A percentile compares a stretch with the other conserved stretches of the same genome.
phyloP scores from a whole-genome alignment of 2,329 filamentous ascomycete genomes.

The Phialophora macrospora region DNA sequence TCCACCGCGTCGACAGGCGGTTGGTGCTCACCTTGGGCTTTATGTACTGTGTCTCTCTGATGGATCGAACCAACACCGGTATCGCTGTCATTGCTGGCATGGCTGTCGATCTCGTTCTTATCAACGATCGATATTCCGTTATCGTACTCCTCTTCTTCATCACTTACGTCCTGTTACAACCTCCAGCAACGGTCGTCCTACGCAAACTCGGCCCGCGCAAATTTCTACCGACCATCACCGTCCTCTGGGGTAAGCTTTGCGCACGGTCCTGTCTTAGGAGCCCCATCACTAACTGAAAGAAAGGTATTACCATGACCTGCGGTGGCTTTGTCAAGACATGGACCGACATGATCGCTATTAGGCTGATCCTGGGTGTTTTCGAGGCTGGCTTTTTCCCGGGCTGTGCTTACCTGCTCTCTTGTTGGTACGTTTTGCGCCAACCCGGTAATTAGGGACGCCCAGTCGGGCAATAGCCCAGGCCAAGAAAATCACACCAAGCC shows the following conservation, averaged over 20 bases:
- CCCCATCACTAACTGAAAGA: constrained; percentile 39
- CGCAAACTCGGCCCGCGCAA: constrained; percentile 63
- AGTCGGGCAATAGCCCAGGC: no score
- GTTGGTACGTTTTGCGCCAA: no score
- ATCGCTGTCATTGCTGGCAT: constrained; percentile 71
- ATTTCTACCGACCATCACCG: constrained; percentile 13
- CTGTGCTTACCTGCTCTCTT: constrained; percentile 73
- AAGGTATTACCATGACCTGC: constrained; percentile 49
- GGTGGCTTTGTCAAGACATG: constrained; percentile 30
- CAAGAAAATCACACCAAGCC: no score
- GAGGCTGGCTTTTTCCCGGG: constrained; percentile 44
- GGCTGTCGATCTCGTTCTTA: constrained; percentile 37
- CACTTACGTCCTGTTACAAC: constrained; percentile 73
- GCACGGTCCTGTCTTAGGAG: not conserved
- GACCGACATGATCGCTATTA: constrained; percentile 12
- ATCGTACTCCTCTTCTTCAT: constrained; percentile 76
- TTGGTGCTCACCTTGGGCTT: constrained; percentile 66
- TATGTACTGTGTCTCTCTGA: constrained; percentile 78
- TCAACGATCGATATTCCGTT: constrained; percentile 55
- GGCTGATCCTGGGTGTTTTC: constrained; percentile 19
- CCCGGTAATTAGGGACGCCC: no score
- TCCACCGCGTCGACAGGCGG: constrained; percentile 70
- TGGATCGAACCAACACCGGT: constrained; percentile 79
- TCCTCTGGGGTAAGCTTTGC: constrained; percentile 9
- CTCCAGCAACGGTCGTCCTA: constrained; percentile 70